Conservation (phyloP, 768 basidiomycete species). For the Calvatia gigantea region DNA sequence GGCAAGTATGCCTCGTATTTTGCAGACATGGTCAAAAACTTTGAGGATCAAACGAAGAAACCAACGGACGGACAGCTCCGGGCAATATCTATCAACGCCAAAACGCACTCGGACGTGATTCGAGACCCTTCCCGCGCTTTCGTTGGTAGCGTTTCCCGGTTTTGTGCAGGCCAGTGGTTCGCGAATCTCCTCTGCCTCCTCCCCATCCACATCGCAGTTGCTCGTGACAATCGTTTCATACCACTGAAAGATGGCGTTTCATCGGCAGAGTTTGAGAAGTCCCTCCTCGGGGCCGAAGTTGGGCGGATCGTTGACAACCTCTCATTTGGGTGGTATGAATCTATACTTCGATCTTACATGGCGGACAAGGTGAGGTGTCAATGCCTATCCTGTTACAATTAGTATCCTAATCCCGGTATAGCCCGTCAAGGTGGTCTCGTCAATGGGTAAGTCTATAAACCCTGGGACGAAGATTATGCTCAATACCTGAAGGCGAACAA, state of each 20-base stretch:
- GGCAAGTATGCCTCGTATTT: constrained; percentile 39
- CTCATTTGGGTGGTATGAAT: constrained; percentile 65
- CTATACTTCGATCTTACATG: constrained; percentile 60
- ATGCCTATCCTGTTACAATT: neutral
- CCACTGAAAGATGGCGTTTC: constrained; percentile 54
- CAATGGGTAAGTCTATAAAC: constrained; percentile 43
- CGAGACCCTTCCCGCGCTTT: neutral
- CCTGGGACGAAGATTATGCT: neutral
- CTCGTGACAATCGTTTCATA: constrained; percentile 56
- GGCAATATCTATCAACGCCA: constrained; percentile 27
- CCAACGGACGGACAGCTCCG: constrained; percentile 45
- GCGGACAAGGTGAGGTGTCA: constrained; percentile 40
- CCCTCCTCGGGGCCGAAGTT: constrained; percentile 57
- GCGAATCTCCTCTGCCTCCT: constrained; percentile 59
- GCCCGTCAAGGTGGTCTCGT: constrained; percentile 64
- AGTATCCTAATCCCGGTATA: constrained; percentile 17
- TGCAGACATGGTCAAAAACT: constrained; percentile 36
- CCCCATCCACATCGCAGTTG: constrained; percentile 60
- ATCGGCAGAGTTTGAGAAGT: constrained; percentile 46
- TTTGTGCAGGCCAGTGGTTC: constrained; percentile 57
- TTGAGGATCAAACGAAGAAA: constrained; percentile 49
- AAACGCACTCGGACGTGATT: neutral
- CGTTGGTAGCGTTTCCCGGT: constrained; percentile 25
- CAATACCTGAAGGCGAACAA: constrained; percentile 43
- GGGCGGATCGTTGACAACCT: constrained; percentile 50